Base-by-base conservation (phyloP, 345 rosid species). In the Arabis alpina region DNA sequence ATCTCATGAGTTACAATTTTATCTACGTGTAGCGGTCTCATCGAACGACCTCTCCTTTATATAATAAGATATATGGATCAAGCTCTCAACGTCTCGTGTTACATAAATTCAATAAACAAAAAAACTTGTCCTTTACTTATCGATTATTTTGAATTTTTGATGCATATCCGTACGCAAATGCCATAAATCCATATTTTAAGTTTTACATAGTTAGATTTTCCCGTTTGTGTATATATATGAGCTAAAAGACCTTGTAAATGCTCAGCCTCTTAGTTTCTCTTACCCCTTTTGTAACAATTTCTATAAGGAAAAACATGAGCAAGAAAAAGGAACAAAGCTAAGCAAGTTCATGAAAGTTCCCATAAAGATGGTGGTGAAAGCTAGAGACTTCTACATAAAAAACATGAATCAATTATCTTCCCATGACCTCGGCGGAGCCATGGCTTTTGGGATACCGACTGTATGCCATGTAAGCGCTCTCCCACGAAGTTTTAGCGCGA, bases 401-500 rank as follows among this genome's bases (percentile, higher is more conserved):
- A 63, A 83, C 85, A 69, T 85, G 78, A 62, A 73, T 0, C 83
- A 78, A 6, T 10, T 49, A 23, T 86, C 77, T 66, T 79, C 89
- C 4, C 85, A 79, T 16, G 77, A 52, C 13, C 53, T 73, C 28
- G 68, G 53, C 1, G 58, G 67, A 5, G 81, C 72, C 27, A 44
- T 64, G 12, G 57, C 54, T 61, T 56, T 80, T 70, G 92, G 85
- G 4, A 59, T 79, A 43, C 87, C 92, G 0, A 63, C 76, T 8
- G 83, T 53, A 2, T 14, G 77, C 28, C 82, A 82, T 4, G 42
- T 74, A 24, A 48, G 37, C 50, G 11, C 74, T 60, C 24, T 80
- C 27, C 86, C 87, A 1, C 73, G 62, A 51, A 85, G 84, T 74
- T 85, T 40, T 59, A 86, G 92, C 3, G 66, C 74, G 14, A 70